Evolutionary conservation across 1,139 yeast genomes (phyloP).

Genomic region (Eremothecium cymbalariae): DNA sequence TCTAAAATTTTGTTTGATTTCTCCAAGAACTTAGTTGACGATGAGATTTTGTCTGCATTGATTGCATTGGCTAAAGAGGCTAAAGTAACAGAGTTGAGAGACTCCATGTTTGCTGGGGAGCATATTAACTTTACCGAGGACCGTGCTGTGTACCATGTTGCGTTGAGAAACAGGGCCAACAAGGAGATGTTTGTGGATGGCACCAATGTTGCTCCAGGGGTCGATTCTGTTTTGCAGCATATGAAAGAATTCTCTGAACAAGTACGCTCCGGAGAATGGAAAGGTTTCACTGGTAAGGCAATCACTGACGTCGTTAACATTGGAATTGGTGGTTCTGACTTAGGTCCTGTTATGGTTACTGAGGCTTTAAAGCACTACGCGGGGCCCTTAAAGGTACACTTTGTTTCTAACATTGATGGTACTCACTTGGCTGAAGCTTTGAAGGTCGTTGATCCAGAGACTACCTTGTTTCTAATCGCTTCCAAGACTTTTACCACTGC

Average conservation of each 20-base stretch:
- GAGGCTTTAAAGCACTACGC: slow-evolving; percentile 92
- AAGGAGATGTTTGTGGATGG: slow-evolving; percentile 86
- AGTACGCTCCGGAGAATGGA: slow-evolving; percentile 90
- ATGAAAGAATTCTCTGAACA: slow-evolving; percentile 90
- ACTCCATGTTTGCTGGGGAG: slow-evolving; percentile 84
- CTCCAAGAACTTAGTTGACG: slow-evolving; percentile 88
- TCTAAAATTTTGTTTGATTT: slow-evolving; percentile 87
- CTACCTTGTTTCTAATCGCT: slow-evolving; percentile 89
- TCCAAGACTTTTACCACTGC: slow-evolving; percentile 99
- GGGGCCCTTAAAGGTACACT: slow-evolving; percentile 63
- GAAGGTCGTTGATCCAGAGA: slow-evolving; percentile 71
- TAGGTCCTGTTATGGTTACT: slow-evolving; percentile 99
- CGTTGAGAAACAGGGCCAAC: slow-evolving; percentile 84
- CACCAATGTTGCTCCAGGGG: slow-evolving; percentile 79
- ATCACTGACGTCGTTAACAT: slow-evolving; percentile 93
- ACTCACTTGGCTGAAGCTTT: slow-evolving; percentile 91
- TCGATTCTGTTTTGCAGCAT: slow-evolving; percentile 82
- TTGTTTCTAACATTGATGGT: slow-evolving; percentile 97
- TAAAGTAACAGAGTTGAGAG: slow-evolving; percentile 76
- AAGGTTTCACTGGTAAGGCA: slow-evolving; percentile 90
- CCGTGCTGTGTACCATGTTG: slow-evolving; percentile 95
- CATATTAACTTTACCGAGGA: slow-evolving; percentile 93
- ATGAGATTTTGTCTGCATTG: slow-evolving; percentile 62
- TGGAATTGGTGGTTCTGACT: slow-evolving; percentile 98
- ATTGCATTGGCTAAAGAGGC: slow-evolving; percentile 83